phyloP scores from a whole-genome alignment of 2,329 filamentous ascomycete genomes.

The Colletotrichum sp. region DNA sequence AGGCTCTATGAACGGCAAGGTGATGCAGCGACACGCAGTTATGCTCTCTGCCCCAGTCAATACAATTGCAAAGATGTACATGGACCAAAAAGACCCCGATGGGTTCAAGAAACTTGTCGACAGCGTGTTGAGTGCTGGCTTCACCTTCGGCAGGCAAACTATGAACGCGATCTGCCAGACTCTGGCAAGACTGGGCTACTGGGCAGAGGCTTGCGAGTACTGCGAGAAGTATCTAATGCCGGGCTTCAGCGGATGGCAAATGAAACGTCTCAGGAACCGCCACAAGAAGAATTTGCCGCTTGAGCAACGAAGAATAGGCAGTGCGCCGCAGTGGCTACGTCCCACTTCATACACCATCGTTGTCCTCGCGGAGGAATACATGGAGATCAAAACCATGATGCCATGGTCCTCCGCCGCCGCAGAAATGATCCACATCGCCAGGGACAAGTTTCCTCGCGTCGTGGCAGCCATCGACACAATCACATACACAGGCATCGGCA shows the following conservation, averaged over 20 bases:
- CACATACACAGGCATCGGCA: constrained; percentile 14
- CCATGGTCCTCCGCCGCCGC: constrained; percentile 54
- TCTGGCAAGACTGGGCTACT: constrained; percentile 64
- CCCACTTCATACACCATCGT: constrained; percentile 52
- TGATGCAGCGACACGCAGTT: constrained; percentile 57
- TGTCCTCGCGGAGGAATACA: constrained; percentile 53
- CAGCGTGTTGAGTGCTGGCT: constrained; percentile 69
- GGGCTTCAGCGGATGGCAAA: constrained; percentile 77
- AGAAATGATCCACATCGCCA: constrained; percentile 41
- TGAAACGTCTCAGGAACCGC: constrained; percentile 22
- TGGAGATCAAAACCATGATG: constrained; percentile 51
- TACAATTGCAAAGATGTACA: constrained; percentile 52
- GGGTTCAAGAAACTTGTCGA: constrained; percentile 57
- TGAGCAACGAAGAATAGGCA: constrained; percentile 42
- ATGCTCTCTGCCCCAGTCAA: constrained; percentile 55
- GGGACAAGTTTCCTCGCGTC: constrained; percentile 42
- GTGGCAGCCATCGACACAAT: constrained; percentile 41
- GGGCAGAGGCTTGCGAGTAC: constrained; percentile 71
- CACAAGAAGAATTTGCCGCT: constrained; percentile 36
- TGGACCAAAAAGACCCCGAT: constrained; percentile 42
- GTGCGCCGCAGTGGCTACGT: constrained; percentile 39
- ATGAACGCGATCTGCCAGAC: constrained; percentile 81
- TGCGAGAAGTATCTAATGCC: constrained; percentile 83
- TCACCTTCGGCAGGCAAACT: constrained; percentile 74
- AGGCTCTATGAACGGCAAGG: neutral